Base-by-base conservation (phyloP, 495 filamentous ascomycete genomes). In the Xylaria sp. region DNA sequence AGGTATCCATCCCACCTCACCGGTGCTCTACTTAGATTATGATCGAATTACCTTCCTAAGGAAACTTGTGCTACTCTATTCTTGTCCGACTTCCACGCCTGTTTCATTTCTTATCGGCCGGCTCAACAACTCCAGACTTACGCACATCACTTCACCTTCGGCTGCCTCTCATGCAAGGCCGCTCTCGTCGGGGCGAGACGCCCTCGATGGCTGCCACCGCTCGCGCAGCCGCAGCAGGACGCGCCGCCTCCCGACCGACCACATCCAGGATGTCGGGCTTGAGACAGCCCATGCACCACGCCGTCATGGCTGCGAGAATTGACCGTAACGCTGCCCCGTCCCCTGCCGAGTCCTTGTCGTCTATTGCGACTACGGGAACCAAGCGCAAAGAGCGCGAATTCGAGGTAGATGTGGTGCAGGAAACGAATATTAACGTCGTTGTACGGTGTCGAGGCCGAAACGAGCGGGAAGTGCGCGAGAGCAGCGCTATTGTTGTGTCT, bases 341-440 rank as follows among this genome's bases (percentile, higher is more conserved):
- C 7, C 92, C 94, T 17, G 85, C 90, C 67, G 87, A 89, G 7
- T 91, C 90, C 8, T 61, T 91, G 3, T 77, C 85, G 11, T 90
- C 91, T 15, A 84, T 83, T 52, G 76, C 84, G 9, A 86, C 87
- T 41, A 77, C 69, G 17, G 86, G 88, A 61, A 85, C 81, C 17
- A 95, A 96, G 83, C 85, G 93, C 71, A 96, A 96, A 76, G 91
- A 94, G 74, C 87, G 93, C 75, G 93, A 97, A 50, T 94, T 88
- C 76, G 93, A 97, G 57, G 88, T 91, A 62, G 85, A 86, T 31
- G 5, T 31, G n/a, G 88, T 87, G 44, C 89, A 93, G 69, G 94
- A 97, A 79, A 98, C 96, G 3, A 98, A 97, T 80, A 99, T 99
- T 78, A 94, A 97, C 80, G 96, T 98, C 46, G 95, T 98, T 5